Base-by-base conservation (phyloP, 202 grass and related monocot species). In the Alloteropsis angusta region DNA sequence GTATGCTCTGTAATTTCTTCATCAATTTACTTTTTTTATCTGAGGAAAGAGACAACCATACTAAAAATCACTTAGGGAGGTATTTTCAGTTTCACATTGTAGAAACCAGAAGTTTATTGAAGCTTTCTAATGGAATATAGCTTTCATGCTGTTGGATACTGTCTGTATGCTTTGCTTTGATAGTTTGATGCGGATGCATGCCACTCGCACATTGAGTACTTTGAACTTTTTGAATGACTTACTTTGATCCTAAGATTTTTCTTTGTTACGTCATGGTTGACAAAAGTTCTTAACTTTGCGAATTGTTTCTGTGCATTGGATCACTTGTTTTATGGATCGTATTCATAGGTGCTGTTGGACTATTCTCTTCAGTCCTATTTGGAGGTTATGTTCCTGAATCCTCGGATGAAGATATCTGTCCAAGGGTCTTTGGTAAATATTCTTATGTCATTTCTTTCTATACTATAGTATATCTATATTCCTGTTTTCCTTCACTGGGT, bases 321-420 rank as follows among this genome's bases (percentile, higher is more conserved):
- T 53, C 34, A 54, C 19, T 18, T 54, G 4, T 66, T 65, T 53
- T 42, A n/a, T 54, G 46, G 15, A 60, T 83, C 2, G 42, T 48
- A 75, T 81, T 80, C 45, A 57, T 84, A 97, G 93, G 93, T 97
- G 49, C 90, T 64, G 18, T 76, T 93, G 86, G 93, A 97, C 62
- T 97, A 93, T 85, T 97, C 93, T 63, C 90, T 97, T 78, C 88
- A 90, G 50, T 72, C 90, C 30, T 97, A 97, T 78, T 82, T 97
- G 68, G 88, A 97, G 87, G 86, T 89, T 63, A 91, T 97, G 65
- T 97, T 97, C 84, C 86, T 87, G 79, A 88, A 88, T 89, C 93
- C 93, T 81, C 88, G 88, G 45, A 93, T 93, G 93, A 84, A 88
- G 67, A 91, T 97, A 53, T 88, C 26, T 84, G 85, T 97, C 71